A percentile compares a stretch with the other conserved stretches of the same genome.
Conservation (phyloP, 148 eudicot species). For the Fallopia convolvulus region DNA sequence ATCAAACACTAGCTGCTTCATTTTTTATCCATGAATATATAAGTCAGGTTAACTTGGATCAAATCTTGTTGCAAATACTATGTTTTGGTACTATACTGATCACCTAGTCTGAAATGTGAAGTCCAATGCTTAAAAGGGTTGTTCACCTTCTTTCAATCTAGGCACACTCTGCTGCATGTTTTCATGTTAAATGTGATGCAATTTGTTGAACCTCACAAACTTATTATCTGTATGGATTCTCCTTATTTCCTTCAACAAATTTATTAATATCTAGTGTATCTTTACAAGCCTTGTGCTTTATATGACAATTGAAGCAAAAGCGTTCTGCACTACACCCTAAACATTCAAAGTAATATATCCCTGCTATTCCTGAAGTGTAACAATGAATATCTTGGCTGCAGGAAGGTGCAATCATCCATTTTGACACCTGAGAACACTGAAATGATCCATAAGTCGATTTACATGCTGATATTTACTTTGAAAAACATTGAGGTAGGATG, state of each 20-base stretch:
- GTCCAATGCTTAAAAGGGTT: neutral
- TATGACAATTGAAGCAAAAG: neutral
- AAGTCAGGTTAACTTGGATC: neutral
- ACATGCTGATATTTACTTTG: constrained; percentile 69
- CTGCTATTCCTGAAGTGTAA: neutral
- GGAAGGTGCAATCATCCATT: constrained; percentile 66
- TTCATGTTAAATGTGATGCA: neutral
- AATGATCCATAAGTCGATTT: constrained; percentile 80
- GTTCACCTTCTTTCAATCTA: neutral
- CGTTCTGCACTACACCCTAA: neutral
- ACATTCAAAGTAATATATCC: no score
- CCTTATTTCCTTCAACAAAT: neutral
- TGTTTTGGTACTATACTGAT: neutral
- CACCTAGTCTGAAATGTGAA: neutral
- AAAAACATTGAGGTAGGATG: constrained; percentile 73
- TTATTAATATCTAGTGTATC: neutral
- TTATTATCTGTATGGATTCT: neutral
- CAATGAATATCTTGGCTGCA: constrained; percentile 21
- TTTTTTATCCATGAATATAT: no score
- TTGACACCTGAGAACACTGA: constrained; percentile 93
- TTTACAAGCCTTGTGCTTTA: neutral
- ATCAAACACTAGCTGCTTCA: neutral
- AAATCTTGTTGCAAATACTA: neutral
- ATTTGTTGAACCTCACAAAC: neutral
- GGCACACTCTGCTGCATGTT: neutral